Conservation (phyloP, 1,139 yeast species). For the Pichia sp. region DNA sequence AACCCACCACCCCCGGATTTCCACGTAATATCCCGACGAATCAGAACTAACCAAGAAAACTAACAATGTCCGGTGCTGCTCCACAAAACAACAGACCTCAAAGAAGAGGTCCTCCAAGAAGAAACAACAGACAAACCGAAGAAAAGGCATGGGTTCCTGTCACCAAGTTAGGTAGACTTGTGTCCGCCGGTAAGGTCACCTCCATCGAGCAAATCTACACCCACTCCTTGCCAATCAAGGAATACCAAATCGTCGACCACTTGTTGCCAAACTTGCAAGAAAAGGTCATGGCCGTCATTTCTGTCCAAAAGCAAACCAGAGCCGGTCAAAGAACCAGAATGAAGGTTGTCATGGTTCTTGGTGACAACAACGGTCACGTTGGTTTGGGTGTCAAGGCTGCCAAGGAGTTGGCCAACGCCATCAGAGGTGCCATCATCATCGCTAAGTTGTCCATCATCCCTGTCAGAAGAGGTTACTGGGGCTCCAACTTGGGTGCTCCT, state of each 20-base stretch:
- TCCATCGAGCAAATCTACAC: slow-evolving; percentile 97
- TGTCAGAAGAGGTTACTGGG: slow-evolving; percentile 99
- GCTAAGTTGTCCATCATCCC: slow-evolving; percentile 99
- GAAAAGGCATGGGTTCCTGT: slow-evolving; percentile 99
- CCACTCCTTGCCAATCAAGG: slow-evolving; percentile 99
- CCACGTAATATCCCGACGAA: slow-evolving; percentile 84
- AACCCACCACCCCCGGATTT: slow-evolving; percentile 89
- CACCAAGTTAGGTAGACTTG: slow-evolving; percentile 99
- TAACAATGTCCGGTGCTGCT: slow-evolving; percentile 51
- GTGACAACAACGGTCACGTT: slow-evolving; percentile 99
- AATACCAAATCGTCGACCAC: slow-evolving; percentile 96
- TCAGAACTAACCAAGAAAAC: slow-evolving; percentile 15
- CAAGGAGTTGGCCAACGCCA: slow-evolving; percentile 99
- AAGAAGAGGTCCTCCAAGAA: slow-evolving; percentile 51
- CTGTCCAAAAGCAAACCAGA: slow-evolving; percentile 99
- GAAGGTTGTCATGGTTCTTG: slow-evolving; percentile 99
- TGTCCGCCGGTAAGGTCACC: slow-evolving; percentile 97
- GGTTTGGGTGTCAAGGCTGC: slow-evolving; percentile 99
- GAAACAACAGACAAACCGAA: slow-evolving; percentile 76
- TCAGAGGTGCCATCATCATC: slow-evolving; percentile 98
- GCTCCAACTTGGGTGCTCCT: slow-evolving; percentile 98
- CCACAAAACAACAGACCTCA: slow-evolving; percentile 42
- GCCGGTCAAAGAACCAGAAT: slow-evolving; percentile 99
- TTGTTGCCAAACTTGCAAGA: slow-evolving; percentile 94
- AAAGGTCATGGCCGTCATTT: slow-evolving; percentile 99